Conservation (phyloP, 2,329 filamentous ascomycete species). For the Paramyrothecium sp. region DNA sequence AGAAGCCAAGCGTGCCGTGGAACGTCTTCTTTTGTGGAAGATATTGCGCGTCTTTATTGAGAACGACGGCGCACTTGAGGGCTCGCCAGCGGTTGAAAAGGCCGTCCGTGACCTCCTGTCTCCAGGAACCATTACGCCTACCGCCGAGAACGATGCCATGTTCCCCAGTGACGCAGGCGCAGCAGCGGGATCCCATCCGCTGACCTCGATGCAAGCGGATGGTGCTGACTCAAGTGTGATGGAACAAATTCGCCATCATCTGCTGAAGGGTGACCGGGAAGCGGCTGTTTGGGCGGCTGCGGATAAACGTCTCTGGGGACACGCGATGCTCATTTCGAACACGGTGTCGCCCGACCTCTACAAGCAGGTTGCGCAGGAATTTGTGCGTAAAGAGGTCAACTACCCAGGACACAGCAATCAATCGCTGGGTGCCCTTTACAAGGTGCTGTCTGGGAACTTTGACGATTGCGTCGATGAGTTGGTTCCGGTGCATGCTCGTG, state of each 20-base stretch:
- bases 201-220: constrained; percentile 54
- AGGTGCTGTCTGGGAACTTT: constrained; percentile 88
- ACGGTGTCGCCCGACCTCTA: constrained; percentile 79
- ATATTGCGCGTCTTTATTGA: constrained; percentile 80
- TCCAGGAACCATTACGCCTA: constrained; percentile 41
- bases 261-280: constrained; percentile 81
- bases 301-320: constrained; percentile 92
- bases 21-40: constrained; percentile 85
- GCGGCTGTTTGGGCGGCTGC: constrained; percentile 92
- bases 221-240: constrained; percentile 67
- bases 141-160: constrained; percentile 21
- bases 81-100: constrained; percentile 67
- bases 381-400: constrained; percentile 92
- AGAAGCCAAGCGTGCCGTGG: constrained; percentile 70
- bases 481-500: constrained; percentile 87
- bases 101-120: constrained; percentile 74
- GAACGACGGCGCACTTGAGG: constrained; percentile 79
- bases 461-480: constrained; percentile 96
- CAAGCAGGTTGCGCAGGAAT: constrained; percentile 92
- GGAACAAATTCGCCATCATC: constrained; percentile 68
- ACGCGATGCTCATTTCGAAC: constrained; percentile 86
- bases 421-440: constrained; percentile 86
- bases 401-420: constrained; percentile 76
- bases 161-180: constrained; percentile 22
- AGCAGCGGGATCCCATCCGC: constrained; percentile 14